Evolutionary conservation across 805 yeast species (phyloP).

Genomic region (Lipomyces starkeyi): DNA sequence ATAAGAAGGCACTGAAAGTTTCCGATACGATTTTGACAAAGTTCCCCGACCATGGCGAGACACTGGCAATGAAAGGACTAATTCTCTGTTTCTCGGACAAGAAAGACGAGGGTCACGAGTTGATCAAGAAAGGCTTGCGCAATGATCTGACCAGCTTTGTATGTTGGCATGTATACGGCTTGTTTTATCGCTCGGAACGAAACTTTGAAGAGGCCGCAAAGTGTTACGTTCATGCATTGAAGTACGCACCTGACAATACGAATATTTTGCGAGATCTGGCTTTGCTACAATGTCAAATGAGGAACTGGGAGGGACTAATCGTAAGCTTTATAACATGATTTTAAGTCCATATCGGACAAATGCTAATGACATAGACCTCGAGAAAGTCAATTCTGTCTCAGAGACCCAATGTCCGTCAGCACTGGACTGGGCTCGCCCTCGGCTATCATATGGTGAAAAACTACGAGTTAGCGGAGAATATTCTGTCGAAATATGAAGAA

Average conservation of each 20-base stretch:
- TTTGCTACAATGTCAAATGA: slow-evolving; percentile 74
- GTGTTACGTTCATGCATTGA: slow-evolving; percentile 75
- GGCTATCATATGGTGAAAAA: slow-evolving; percentile 82
- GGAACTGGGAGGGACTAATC: slow-evolving; percentile 70
- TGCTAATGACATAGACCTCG: slow-evolving; percentile 46
- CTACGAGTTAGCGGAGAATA: slow-evolving; percentile 68
- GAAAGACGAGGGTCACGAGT: slow-evolving; percentile 65
- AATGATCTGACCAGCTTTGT: slow-evolving; percentile 69
- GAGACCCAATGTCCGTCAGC: slow-evolving; percentile 82
- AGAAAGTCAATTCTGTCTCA: slow-evolving; percentile 72
- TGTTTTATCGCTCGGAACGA: slow-evolving; percentile 72
- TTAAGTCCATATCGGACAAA: neutral
- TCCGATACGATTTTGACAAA: slow-evolving; percentile 80
- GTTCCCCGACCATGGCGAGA: slow-evolving; percentile 75
- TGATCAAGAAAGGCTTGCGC: slow-evolving; percentile 64
- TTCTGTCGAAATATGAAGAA: slow-evolving; percentile 76
- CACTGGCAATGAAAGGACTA: slow-evolving; percentile 85
- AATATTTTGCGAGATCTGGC: slow-evolving; percentile 84
- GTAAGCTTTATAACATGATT: slow-evolving; percentile 36
- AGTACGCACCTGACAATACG: slow-evolving; percentile 76
- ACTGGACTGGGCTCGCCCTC: slow-evolving; percentile 87
- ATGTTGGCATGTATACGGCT: slow-evolving; percentile 84
- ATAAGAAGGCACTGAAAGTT: slow-evolving; percentile 80
- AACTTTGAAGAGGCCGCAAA: slow-evolving; percentile 77
- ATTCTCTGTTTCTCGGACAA: slow-evolving; percentile 63